Conservation (phyloP, 495 filamentous ascomycete genomes). For the Penicilliopsis zonata region DNA sequence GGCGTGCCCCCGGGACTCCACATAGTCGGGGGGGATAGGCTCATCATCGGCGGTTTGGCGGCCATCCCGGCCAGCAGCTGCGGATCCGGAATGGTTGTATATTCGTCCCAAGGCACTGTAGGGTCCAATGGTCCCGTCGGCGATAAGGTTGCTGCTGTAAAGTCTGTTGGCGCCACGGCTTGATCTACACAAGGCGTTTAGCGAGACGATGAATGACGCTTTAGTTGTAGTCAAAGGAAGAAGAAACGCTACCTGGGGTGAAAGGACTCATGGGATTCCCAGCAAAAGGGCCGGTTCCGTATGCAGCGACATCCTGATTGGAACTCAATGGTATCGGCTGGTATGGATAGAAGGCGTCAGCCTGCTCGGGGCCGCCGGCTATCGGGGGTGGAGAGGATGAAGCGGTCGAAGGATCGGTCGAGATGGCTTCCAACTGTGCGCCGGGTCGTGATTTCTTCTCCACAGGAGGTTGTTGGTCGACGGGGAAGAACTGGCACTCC, state of each 20-base stretch:
- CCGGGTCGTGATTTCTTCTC: slow-evolving; percentile 38
- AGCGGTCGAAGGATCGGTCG: slow-evolving; percentile 29
- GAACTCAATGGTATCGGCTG: slow-evolving; percentile 25
- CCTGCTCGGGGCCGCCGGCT: slow-evolving; percentile 15
- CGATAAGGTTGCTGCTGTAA: slow-evolving; percentile 15
- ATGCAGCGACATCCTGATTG: slow-evolving; percentile 24
- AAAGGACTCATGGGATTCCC: slow-evolving; percentile 22
- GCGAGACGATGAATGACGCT: not conserved
- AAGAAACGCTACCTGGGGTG: slow-evolving; percentile 21
- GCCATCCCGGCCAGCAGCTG: slow-evolving; percentile 25
- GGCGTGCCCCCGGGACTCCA: slow-evolving; percentile 18
- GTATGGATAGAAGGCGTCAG: slow-evolving; percentile 32
- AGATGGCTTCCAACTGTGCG: slow-evolving; percentile 29
- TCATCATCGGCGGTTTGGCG: slow-evolving; percentile 26
- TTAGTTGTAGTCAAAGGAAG: too few relatives aligned
- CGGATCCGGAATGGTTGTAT: slow-evolving; percentile 28
- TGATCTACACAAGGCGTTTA: slow-evolving; percentile 10
- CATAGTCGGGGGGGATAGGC: slow-evolving; percentile 18
- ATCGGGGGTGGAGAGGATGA: slow-evolving; percentile 32
- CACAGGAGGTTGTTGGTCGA: slow-evolving; percentile 66
- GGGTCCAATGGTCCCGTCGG: slow-evolving; percentile 22
- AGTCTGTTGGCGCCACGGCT: slow-evolving; percentile 16
- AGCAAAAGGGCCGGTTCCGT: slow-evolving; percentile 17
- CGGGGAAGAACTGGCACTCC: slow-evolving; percentile 88
- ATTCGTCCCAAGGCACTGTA: slow-evolving; percentile 28